Conservation (phyloP, 805 yeast species). For the Myxozyma melibiosi region DNA sequence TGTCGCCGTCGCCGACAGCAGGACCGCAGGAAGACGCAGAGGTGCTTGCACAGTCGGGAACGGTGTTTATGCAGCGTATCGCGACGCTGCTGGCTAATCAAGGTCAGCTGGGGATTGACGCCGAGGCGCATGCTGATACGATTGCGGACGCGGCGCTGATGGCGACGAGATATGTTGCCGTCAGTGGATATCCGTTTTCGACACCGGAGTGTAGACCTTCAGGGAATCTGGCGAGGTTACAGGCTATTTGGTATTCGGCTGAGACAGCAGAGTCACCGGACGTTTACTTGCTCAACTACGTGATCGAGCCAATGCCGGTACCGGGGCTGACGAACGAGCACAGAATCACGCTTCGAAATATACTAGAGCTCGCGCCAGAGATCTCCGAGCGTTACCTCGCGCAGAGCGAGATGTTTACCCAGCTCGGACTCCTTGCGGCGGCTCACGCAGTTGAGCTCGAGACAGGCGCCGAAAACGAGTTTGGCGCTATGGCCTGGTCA, state of each 20-base stretch:
- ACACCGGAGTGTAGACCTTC: constrained; percentile 4
- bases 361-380: constrained; percentile 10
- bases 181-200: constrained; percentile 27
- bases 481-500: constrained; percentile 29
- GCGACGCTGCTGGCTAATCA: constrained; percentile 19
- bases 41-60: constrained; percentile 11
- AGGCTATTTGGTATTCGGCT: constrained; percentile 19
- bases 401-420: constrained; percentile 37
- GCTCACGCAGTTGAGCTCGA: constrained; percentile 3
- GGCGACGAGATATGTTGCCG: constrained; percentile 23
- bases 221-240: constrained; percentile 19
- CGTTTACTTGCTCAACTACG: constrained; percentile 2
- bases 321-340: neutral
- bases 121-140: neutral
- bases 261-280: neutral
- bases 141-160: constrained; percentile 21
- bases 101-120: constrained; percentile 6
- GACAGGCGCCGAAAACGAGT: neutral
- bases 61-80: constrained; percentile 23
- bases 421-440: constrained; percentile 20
- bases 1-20: constrained; percentile 6
- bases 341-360: constrained; percentile 8
- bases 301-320: constrained; percentile 8
- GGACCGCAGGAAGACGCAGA: constrained; percentile 7
- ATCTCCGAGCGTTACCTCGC: constrained; percentile 33